Evolutionary conservation across 805 yeast species (phyloP).

Genomic region (Komagataella phaffii): DNA sequence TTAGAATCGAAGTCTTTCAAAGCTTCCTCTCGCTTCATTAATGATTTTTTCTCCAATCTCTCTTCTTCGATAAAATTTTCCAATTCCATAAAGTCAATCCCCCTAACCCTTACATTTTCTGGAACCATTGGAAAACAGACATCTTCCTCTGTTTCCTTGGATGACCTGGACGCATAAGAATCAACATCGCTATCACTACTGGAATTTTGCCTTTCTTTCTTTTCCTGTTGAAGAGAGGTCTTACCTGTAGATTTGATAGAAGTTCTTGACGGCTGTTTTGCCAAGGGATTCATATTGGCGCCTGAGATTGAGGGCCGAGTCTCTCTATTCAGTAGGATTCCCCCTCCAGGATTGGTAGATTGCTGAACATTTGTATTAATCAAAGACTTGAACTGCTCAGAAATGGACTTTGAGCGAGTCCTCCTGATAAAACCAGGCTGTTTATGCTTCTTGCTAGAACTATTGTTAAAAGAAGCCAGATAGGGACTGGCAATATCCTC

Average conservation of each 20-base stretch:
- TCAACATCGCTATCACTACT: slow-evolving; percentile 30
- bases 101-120: slow-evolving; percentile 45
- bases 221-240: slow-evolving; percentile 78
- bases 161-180: slow-evolving; percentile 62
- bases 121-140: slow-evolving; percentile 91
- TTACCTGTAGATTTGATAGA: slow-evolving; percentile 80
- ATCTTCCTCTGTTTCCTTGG: slow-evolving; percentile 93
- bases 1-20: slow-evolving; percentile 9
- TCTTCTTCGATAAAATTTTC: slow-evolving; percentile 66
- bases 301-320: slow-evolving; percentile 15
- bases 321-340: background rate
- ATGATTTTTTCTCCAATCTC: slow-evolving; percentile 31
- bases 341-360: background rate
- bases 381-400: slow-evolving; percentile 7
- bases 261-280: slow-evolving; percentile 19
- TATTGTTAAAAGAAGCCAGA: background rate
- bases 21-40: slow-evolving; percentile 18
- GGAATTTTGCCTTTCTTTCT: slow-evolving; percentile 61
- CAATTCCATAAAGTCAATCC: slow-evolving; percentile 84
- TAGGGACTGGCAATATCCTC: slow-evolving; percentile 1
- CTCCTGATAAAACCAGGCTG: slow-evolving; percentile 2
- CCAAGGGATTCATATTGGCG: slow-evolving; percentile 45
- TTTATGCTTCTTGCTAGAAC: slow-evolving; percentile 1
- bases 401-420: slow-evolving; percentile 5
- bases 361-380: slow-evolving; percentile 23